Conservation (phyloP, 805 yeast species). For the Kazachstania africana region DNA sequence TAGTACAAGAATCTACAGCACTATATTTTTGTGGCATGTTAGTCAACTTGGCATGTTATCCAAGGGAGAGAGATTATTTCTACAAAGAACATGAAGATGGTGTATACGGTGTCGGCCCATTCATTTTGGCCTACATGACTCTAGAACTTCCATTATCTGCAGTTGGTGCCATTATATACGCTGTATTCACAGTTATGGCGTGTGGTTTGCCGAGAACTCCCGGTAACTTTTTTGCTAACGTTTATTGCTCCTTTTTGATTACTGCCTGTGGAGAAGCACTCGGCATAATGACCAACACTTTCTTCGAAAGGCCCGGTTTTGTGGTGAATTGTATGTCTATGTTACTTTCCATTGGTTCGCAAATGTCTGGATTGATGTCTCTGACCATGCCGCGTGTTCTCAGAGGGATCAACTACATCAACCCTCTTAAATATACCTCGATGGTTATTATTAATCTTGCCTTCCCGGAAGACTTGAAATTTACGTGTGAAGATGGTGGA, state of each 20-base stretch:
- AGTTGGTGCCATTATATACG: conserved; percentile 41
- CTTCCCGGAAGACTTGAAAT: conserved; percentile 36
- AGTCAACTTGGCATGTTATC: conserved; percentile 66
- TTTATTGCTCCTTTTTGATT: conserved; percentile 40
- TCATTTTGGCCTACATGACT: conserved; percentile 33
- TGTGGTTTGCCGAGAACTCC: conserved; percentile 64
- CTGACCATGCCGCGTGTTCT: conserved; percentile 60
- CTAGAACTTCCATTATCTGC: conserved; percentile 21
- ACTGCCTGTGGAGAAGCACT: conserved; percentile 74
- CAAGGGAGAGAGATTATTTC: conserved; percentile 60
- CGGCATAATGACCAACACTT: conserved; percentile 69
- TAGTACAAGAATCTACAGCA: conserved; percentile 62
- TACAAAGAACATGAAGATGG: conserved; percentile 70
- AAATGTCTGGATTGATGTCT: conserved; percentile 81
- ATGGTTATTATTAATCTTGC: conserved; percentile 48
- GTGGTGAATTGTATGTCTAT: conserved; percentile 66
- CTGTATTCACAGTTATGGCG: conserved; percentile 53
- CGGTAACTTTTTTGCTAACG: conserved; percentile 53
- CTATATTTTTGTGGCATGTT: conserved; percentile 71
- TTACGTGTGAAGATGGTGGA: conserved; percentile 39
- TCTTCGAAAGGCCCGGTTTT: conserved; percentile 65
- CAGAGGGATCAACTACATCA: conserved; percentile 60
- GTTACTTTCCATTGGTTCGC: conserved; percentile 55
- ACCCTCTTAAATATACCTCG: conserved; percentile 66
- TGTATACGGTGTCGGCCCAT: conserved; percentile 53